A percentile compares a stretch with the other conserved stretches of the same genome.
Evolutionary conservation across 495 filamentous ascomycete genomes (phyloP).

Genomic region (Bryoglossum gracile): DNA sequence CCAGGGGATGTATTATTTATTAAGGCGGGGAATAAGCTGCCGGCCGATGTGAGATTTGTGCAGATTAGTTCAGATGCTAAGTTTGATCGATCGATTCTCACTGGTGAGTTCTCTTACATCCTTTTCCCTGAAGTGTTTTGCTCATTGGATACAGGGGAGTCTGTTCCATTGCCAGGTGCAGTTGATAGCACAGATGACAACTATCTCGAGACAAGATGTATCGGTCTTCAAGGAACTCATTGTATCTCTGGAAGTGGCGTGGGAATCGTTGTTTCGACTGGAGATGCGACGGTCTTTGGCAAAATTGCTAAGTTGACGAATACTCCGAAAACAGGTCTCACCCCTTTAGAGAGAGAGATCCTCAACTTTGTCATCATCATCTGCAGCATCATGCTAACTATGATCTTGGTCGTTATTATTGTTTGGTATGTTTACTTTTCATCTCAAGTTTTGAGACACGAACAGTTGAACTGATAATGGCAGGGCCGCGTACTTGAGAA

Average conservation of each 20-base stretch:
- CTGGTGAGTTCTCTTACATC: constrained; percentile 36
- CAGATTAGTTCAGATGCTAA: constrained; percentile 56
- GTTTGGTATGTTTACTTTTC: constrained; percentile 41
- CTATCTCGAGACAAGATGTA: constrained; percentile 65
- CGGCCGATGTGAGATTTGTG: constrained; percentile 62
- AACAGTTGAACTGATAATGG: constrained; percentile 2
- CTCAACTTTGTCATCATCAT: constrained; percentile 60
- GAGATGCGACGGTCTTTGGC: constrained; percentile 26
- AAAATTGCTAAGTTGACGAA: constrained; percentile 62
- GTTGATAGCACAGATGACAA: constrained; percentile 58
- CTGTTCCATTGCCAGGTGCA: constrained; percentile 51
- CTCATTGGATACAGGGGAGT: constrained; percentile 54
- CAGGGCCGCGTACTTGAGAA: constrained; percentile 56
- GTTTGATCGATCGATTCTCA: constrained; percentile 66
- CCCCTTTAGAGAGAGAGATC: constrained; percentile 62
- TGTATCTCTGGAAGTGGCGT: constrained; percentile 58
- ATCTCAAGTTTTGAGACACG: neutral
- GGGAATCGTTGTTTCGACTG: constrained; percentile 55
- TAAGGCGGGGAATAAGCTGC: constrained; percentile 58
- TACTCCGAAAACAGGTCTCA: constrained; percentile 51
- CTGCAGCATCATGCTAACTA: constrained; percentile 44
- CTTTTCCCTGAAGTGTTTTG: neutral
- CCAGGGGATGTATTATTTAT: constrained; percentile 58
- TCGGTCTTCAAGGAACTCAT: constrained; percentile 66
- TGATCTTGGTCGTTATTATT: constrained; percentile 47